Base-by-base conservation (phyloP, 345 rosid genomes). In the Geranium brycei region DNA sequence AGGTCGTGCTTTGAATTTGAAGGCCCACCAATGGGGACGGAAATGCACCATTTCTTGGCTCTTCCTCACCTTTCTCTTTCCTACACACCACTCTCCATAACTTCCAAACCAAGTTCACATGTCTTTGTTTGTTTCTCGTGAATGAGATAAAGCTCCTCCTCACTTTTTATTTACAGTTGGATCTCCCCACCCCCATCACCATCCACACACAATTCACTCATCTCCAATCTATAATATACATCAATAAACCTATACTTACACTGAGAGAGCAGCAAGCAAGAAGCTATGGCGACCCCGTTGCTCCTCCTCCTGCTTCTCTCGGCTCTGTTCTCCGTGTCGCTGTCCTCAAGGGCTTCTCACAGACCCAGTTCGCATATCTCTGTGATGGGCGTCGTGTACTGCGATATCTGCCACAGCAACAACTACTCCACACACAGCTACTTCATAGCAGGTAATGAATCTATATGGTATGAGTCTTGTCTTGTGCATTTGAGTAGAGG, bases 321-420 rank as follows among this genome's bases (percentile, higher is more conserved):
- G 11, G 7, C 11, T 8, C 3, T 47, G 13, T 47, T 47, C 53
- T 8, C 53, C 14, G 53, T 47, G 13, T 47, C 53, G 11, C 53
- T 47, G 13, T 47, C 53, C 11, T 47, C 53, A 3, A 47, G 14
- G 11, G 12, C 53, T 47, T 47, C 53, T 2, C 53, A 47, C 53
- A 71, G 16, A 78, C 71, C 63, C 56, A 60, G 62, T 64, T 84
- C 95, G 15, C 81, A 83, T 56, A 79, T 88, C 71, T 76, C 85
- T 11, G 86, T 95, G 3, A 84, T 88, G 88, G 99, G 99, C 66
- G 76, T 88, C 70, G 99, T 95, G 68, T 95, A 84, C 61, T 95
- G 99, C 32, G 99, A 95, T 67, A 85, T 85, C 64, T 95, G 99
- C 87, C 88, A 92, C 81, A 91, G 85, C 85, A 88, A 95, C 83